These are phyloP conservation scores for Acanthamoeba royreba DNA, from an alignment of 208 protist species.

Conservation along the genomic window DNA sequence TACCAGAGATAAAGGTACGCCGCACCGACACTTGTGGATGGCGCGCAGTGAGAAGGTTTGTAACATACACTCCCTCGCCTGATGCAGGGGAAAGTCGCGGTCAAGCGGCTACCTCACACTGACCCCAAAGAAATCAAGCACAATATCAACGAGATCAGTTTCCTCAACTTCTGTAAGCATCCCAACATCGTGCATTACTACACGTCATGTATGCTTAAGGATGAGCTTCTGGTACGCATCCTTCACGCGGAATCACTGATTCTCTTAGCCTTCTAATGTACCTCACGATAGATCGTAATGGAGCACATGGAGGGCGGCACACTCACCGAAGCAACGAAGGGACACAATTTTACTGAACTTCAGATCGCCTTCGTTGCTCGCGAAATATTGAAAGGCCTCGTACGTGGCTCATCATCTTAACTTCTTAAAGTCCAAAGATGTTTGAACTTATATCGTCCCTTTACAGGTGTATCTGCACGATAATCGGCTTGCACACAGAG, in stretches of 20 bases:
- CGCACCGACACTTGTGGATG: neutral
- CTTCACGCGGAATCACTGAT: too few relatives aligned
- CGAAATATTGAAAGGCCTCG: neutral
- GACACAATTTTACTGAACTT: slow-evolving; percentile 9
- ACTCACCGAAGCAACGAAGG: neutral
- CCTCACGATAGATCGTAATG: neutral
- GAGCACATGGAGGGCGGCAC: slow-evolving; percentile 38
- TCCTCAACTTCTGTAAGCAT: slow-evolving; percentile 24
- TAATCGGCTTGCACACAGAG: neutral
- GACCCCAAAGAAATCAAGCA: neutral
- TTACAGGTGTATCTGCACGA: neutral
- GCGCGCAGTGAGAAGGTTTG: neutral
- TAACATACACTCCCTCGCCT: neutral
- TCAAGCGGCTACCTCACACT: neutral
- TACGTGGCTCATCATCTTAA: too few relatives aligned
- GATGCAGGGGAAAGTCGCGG: slow-evolving; percentile 20
- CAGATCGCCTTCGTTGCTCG: slow-evolving; percentile 20
- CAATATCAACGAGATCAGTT: slow-evolving; percentile 26
- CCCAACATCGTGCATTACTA: slow-evolving; percentile 35
- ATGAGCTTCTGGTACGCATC: neutral
- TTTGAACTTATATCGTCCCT: neutral
- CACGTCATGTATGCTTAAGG: neutral
- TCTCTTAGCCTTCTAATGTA: neutral
- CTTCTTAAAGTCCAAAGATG: neutral
- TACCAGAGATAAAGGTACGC: neutral